Conservation (phyloP, 345 rosid species). For the Barbarea vulgaris region DNA sequence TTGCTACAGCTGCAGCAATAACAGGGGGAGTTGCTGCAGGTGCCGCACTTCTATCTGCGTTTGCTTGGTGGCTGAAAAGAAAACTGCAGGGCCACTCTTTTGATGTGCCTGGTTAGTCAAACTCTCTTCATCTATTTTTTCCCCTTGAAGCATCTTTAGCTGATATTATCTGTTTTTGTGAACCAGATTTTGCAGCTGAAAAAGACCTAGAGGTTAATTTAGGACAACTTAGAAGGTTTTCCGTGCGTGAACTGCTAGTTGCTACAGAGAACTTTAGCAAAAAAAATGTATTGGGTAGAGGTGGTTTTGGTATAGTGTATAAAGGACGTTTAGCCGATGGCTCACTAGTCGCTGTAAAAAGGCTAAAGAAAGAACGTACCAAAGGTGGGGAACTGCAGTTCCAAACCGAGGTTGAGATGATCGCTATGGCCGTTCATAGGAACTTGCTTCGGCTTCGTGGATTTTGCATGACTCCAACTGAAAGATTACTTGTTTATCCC, state of each 20-base stretch:
- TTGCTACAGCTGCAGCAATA: constrained; percentile 74
- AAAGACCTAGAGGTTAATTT: constrained; percentile 88
- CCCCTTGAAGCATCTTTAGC: neutral
- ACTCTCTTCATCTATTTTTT: neutral
- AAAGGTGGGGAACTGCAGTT: constrained; percentile 87
- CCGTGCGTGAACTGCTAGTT: constrained; percentile 78
- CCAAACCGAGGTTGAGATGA: constrained; percentile 93
- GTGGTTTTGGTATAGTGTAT: constrained; percentile 91
- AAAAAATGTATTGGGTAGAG: constrained; percentile 72
- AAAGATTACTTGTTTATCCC: constrained; percentile 86
- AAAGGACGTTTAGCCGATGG: constrained; percentile 86
- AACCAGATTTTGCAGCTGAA: constrained; percentile 63
- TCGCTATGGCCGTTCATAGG: constrained; percentile 95
- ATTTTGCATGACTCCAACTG: constrained; percentile 96
- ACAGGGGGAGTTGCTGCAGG: constrained; percentile 95
- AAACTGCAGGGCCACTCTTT: constrained; percentile 72
- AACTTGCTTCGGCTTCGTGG: constrained; percentile 84
- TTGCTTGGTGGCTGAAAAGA: constrained; percentile 66
- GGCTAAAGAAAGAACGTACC: constrained; percentile 86
- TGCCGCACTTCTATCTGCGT: constrained; percentile 71
- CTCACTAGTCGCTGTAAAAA: constrained; percentile 75
- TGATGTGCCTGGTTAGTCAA: constrained; percentile 79
- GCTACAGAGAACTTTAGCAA: constrained; percentile 82
- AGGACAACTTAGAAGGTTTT: constrained; percentile 86
- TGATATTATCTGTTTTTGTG: neutral